Base-by-base conservation (phyloP, 2,329 filamentous ascomycete genomes). In the Pyrenophora graminea region DNA sequence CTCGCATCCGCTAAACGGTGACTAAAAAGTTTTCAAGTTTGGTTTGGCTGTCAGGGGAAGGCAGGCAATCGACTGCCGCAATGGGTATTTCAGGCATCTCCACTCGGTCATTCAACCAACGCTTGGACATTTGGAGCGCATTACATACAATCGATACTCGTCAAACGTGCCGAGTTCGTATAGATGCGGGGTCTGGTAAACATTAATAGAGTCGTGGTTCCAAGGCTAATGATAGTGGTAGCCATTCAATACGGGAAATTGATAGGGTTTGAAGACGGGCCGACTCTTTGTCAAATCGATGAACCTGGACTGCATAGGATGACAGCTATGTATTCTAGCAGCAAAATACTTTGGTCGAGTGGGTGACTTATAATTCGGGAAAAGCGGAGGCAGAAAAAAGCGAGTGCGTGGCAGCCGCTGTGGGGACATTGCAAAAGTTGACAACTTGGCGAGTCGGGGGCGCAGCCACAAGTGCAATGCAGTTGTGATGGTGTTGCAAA, bases 401-500 rank as follows among this genome's bases (percentile, higher is more conserved):
- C 23, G 45, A 45, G 10, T 52, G 53, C n/a, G 45, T 51, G 0
- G 44, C 56, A 51, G 48, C 53, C 64, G n/a, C 47, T 63, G 13
- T 53, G 50, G 34, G 27, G 59, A 64, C 30, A 51, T 64, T 49
- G 61, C 61, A 21, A 63, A 58, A 33, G 58, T 12, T 30, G 27
- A 30, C 27, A 30, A 30, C 55, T 15, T 36, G 33, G n/a, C 33
- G 64, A 59, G 13, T 45, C 18, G 50, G 40, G 6, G 51, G 39
- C 21, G 17, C 42, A 21, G 52, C 31, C n/a, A 36, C 19, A 59
- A 56, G 18, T 68, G 66, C 45, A 58, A 54, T 18, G 58, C 66
- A 6, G 67, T 68, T 43, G 60, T 64, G 45, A 64, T 66, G 12
- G 58, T 66, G 5, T 46, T 61, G 34, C 63, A 69, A 39, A 57